A percentile compares a stretch with the other conserved stretches of the same genome.
Evolutionary conservation across 148 eudicot species (phyloP).

Genomic region (Rhododendron ovatum): DNA sequence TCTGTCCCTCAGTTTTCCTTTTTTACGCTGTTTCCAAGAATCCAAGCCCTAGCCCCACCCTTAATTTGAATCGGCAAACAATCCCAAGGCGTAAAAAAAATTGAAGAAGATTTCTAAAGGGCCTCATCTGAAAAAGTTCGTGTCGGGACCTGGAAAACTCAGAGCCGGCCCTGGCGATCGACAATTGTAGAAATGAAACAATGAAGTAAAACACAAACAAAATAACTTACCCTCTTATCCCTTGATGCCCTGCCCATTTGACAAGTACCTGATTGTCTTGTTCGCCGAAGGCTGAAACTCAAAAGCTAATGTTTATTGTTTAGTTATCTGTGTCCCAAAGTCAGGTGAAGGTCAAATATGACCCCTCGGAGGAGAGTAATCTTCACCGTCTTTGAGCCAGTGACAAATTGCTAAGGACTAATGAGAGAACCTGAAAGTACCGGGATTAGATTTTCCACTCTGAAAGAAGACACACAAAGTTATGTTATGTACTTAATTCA

Average conservation of each 20-base stretch:
- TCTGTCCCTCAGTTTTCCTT: no score
- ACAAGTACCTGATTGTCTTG: background rate
- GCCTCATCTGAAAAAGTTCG: no score
- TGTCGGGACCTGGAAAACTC: no score
- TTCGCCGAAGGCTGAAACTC: background rate
- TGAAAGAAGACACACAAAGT: background rate
- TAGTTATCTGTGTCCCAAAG: background rate
- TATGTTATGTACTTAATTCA: background rate
- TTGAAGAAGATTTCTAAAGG: no score
- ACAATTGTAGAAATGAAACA: background rate
- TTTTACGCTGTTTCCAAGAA: no score
- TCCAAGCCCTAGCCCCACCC: no score
- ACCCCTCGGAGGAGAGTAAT: background rate
- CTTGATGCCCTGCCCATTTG: conserved; percentile 97
- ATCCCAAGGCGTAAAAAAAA: no score
- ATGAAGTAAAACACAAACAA: background rate
- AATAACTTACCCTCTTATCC: conserved; percentile 67
- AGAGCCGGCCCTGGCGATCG: background rate
- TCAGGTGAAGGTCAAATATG: background rate
- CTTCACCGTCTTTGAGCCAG: background rate
- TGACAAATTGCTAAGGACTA: background rate
- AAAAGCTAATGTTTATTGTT: background rate
- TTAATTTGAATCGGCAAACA: no score
- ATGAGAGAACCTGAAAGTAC: background rate
- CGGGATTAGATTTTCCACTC: background rate